A percentile compares a stretch with the other conserved stretches of the same genome.
phyloP scores from a whole-genome alignment of 2,329 filamentous ascomycete genomes.

The Dryadomyces sulphureus region DNA sequence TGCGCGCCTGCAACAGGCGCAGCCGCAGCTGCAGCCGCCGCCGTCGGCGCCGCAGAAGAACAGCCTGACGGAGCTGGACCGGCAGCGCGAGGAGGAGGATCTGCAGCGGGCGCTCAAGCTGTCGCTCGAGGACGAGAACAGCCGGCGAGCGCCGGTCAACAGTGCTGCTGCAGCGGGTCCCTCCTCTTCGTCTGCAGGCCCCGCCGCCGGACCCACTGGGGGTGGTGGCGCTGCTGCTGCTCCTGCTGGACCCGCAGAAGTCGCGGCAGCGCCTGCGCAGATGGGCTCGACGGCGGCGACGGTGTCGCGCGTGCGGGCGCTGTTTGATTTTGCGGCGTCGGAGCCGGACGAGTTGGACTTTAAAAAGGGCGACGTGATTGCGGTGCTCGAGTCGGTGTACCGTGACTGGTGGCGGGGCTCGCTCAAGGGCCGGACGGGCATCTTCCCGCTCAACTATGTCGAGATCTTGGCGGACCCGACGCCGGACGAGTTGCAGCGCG shows the following conservation, averaged over 20 bases:
- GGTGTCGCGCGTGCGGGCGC: slow-evolving; percentile 80
- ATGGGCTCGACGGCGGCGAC: slow-evolving; percentile 87
- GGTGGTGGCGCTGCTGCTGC: slow-evolving; percentile 38
- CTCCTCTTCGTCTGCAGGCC: slow-evolving; percentile 1
- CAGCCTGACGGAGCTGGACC: slow-evolving; percentile 75
- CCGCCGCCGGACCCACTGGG: slow-evolving; percentile 16
- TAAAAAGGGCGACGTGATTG: slow-evolving; percentile 92
- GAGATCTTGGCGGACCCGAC: slow-evolving; percentile 95
- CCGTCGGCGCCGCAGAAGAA: slow-evolving; percentile 91
- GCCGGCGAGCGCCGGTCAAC: slow-evolving; percentile 32
- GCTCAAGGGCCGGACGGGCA: slow-evolving; percentile 84
- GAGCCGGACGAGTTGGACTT: slow-evolving; percentile 93
- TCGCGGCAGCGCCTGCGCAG: slow-evolving; percentile 30
- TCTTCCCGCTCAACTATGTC: slow-evolving; percentile 97
- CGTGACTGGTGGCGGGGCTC: slow-evolving; percentile 99
- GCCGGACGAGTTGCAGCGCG: slow-evolving; percentile 80
- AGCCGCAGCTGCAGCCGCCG: slow-evolving; percentile 68
- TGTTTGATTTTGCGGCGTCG: slow-evolving; percentile 90
- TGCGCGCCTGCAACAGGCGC: slow-evolving; percentile 65
- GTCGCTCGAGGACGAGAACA: slow-evolving; percentile 76
- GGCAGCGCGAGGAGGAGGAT: slow-evolving; percentile 93
- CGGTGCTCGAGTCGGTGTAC: slow-evolving; percentile 92
- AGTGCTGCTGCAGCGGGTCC: slow-evolving; percentile 15
- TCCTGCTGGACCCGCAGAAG: background rate
- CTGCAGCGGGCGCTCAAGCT: slow-evolving; percentile 89